Base-by-base conservation (phyloP, 1,284 basidiomycete species). In the Heterobasidion parviporum region DNA sequence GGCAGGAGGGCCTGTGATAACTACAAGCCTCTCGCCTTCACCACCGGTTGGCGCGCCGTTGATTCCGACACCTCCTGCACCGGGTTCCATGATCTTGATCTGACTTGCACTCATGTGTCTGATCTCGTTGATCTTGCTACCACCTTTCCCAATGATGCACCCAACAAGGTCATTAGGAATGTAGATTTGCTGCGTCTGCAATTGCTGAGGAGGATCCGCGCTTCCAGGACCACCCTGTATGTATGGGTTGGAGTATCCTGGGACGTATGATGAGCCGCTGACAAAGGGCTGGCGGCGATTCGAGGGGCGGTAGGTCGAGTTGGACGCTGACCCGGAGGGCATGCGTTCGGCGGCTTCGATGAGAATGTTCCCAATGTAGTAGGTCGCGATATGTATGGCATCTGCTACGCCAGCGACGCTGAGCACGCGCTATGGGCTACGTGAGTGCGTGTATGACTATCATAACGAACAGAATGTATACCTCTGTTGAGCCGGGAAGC, bases 371-470 rank as follows among this genome's bases (percentile, higher is more conserved):
- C 95, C 95, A 59, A 98, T 95, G 69, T 99, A 98, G 75, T 98
- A 99, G 6, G 97, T 98, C 34, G 97, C 97, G 62, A 99, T 99
- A 72, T 99, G 97, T 57, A 99, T 95, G 16, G 97, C 97, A 70
- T 99, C 97, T n/a, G 97, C 97, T 46, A 99, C 97, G 55, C 97
- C 97, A 41, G 95, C 94, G 50, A 99, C 95, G 62, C 93, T 97
- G 56, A 99, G 78, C 26, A 99, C 93, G 57, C 94, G 91, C 92
- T 95, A 36, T 56, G 57, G 52, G 57, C 36, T 49, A 56, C 58
- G 54, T 59, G 53, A 58, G 56, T 55, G 50, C 38, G 55, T 53
- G 51, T 50, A 57, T 38, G 51, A 54, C 53, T 20, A 51, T 54
- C 54, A 44, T 51, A 26, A 18, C 26, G 33, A 33, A 48, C 32